These are phyloP conservation scores for Cardiospermum halicacabum DNA, from an alignment of 345 rosid genomes.

Conservation along the genomic window DNA sequence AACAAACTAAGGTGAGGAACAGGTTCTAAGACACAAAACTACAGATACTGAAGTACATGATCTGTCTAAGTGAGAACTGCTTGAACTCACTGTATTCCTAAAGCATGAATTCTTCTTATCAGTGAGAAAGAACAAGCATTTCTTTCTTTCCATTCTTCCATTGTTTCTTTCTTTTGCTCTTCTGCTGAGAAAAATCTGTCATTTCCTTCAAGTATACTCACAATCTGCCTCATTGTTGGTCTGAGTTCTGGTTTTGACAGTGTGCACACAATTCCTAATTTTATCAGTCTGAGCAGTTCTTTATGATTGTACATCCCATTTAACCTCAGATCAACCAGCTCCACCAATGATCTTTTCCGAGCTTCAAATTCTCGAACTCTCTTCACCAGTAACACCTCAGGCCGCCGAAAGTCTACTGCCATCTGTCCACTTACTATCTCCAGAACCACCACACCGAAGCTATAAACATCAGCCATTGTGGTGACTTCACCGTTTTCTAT, in stretches of 20 bases:
- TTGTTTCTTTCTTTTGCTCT: slow-evolving; percentile 40
- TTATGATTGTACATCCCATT: slow-evolving; percentile 36
- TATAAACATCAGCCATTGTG: slow-evolving; percentile 74
- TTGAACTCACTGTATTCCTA: slow-evolving; percentile 66
- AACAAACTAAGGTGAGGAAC: slow-evolving; percentile 7
- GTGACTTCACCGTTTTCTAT: slow-evolving; percentile 85
- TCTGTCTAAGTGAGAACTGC: slow-evolving; percentile 6
- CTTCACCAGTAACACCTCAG: slow-evolving; percentile 66
- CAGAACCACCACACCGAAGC: slow-evolving; percentile 83
- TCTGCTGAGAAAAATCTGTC: slow-evolving; percentile 39
- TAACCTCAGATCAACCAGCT: slow-evolving; percentile 55
- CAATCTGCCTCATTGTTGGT: slow-evolving; percentile 81
- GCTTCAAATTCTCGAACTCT: slow-evolving; percentile 49
- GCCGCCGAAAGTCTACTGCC: slow-evolving; percentile 77
- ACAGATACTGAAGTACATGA: slow-evolving; percentile 1
- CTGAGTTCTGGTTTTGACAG: slow-evolving; percentile 62
- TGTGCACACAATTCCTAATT: slow-evolving; percentile 78
- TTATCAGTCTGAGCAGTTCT: slow-evolving; percentile 51
- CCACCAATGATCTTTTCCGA: slow-evolving; percentile 38
- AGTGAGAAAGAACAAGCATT: slow-evolving; percentile 55
- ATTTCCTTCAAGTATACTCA: slow-evolving; percentile 79
- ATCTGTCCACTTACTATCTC: slow-evolving; percentile 87
- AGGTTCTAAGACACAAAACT: neutral
- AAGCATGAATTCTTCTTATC: slow-evolving; percentile 71
- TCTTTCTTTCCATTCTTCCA: slow-evolving; percentile 57